Evolutionary conservation across 2,329 filamentous ascomycete genomes (phyloP), one percentile per base, ranked within the genome.

Genomic region (Neofusicoccum kwambonambiense): DNA sequence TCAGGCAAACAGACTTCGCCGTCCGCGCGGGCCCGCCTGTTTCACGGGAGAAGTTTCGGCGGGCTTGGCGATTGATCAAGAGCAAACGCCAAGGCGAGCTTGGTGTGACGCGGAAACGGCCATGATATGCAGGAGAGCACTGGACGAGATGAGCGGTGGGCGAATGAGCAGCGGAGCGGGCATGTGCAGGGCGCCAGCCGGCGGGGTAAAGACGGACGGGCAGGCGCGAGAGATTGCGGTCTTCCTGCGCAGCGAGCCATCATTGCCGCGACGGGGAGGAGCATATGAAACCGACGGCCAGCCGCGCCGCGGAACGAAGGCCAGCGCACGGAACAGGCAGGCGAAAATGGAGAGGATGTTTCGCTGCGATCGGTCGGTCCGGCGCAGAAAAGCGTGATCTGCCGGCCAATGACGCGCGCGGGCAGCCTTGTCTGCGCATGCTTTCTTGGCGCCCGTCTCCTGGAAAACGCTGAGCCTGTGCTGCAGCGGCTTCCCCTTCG

Each of bases 61-160:
- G 15, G 8, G 22, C 54, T 58, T 44, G 27, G 42, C 41, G 22
- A 15, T 17, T 35, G 19, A 58, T 35, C 6, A 31, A 45, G 17
- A 60, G 56, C 27, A 60, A 60, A 47, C 56, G 56, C 56, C 56
- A 47, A 60, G 56, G 9, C 56, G 17, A 34, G 42, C 56, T 37
- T 60, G 42, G 56, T 35, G 56, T n/a, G 56, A 60, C 54, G 41
- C 54, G 54, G 39, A 58, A 58, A 42, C 54, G 54, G 41, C 22
- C 4, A 17, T 19, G 56, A 47, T n/a, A 35, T 22, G 56, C 56
- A 60, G 56, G 50, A 52, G 50, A 19, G 50, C 15, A 11, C 7
- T 6, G 34, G 7, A 2, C 31, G 50, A 9, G 13, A 12, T 15
- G 45, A 15, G 45, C 50, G 37, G 37, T 39, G 37, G 37, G 27